Base-by-base conservation (phyloP, 1,139 yeast species). In the Pichia sp. region DNA sequence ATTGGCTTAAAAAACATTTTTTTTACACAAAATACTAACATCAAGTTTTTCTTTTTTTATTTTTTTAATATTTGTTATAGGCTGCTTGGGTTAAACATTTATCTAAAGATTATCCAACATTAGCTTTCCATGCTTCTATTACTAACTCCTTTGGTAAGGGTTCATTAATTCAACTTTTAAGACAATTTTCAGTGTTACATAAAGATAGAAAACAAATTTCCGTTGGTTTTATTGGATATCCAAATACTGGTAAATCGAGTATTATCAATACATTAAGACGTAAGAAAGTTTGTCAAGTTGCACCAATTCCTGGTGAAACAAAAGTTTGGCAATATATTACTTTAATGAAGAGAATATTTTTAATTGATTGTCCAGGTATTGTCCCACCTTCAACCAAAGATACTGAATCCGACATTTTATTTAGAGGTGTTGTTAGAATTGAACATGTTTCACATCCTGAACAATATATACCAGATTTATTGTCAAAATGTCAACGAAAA, bases 241-340 rank as follows among this genome's bases (percentile, higher is more conserved):
- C 98, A 58, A 92, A 92, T 65, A 86, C 97, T 26, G 98, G 98
- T 59, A 92, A 92, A 66, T 90, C 97, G 1, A 86, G 96, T 36
- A 89, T 92, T 58, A 92, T 92, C 63, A 92, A 92, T 68, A 90
- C 97, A 1, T 73, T 92, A 58, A 81, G 97, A 65, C 83, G 83
- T 66, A 92, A 92, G 76, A 92, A 92, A 72, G 98, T 92, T 42
- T 94, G 98, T 71, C 83, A 79, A 43, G 97, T 92, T 45, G 98
- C 98, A 2, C 98, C 98, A 44, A 89, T 92, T 60, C 98, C 98
- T 33, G 98, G 98, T 65, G 98, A 92, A 66, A 92, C 98, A 42
- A 92, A 92, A 69, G 97, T 92, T 41, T 92, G 98, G 98, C 98
- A 92, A 73, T 92, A 92, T 71, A 89, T 92, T 62, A 90, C 98